Conservation (phyloP, 768 basidiomycete genomes). For the Trametes gibbosa region DNA sequence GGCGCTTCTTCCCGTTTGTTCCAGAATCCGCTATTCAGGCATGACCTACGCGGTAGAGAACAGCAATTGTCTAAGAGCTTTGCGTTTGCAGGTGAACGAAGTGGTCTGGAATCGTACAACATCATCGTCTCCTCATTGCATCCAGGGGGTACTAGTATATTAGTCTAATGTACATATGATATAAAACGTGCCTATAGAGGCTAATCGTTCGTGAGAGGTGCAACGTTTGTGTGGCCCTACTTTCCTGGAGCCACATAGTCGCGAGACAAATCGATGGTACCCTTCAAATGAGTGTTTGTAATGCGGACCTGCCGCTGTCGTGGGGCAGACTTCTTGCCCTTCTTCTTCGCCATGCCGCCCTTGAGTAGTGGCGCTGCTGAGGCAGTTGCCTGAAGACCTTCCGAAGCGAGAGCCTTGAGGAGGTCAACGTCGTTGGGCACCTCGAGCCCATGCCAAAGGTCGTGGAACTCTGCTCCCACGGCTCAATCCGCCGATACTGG, state of each 20-base stretch:
- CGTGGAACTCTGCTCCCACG: conserved; percentile 67
- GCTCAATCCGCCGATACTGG: background rate
- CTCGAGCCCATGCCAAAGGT: conserved; percentile 82
- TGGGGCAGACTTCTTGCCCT: conserved; percentile 72
- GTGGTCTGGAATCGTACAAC: background rate
- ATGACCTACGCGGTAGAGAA: too few species aligned
- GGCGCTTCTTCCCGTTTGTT: background rate
- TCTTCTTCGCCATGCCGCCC: conserved; percentile 68
- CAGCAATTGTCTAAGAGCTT: too few species aligned
- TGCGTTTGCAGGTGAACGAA: too few species aligned
- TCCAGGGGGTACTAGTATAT: background rate
- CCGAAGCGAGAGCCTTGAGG: conserved; percentile 71
- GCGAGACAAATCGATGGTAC: conserved; percentile 79
- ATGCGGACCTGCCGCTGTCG: conserved; percentile 77
- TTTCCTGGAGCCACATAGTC: conserved; percentile 51
- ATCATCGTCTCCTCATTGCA: background rate
- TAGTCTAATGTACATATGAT: conserved; percentile 14
- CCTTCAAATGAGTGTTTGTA: conserved; percentile 86
- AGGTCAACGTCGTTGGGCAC: conserved; percentile 87
- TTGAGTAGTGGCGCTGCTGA: conserved; percentile 57
- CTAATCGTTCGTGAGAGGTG: background rate
- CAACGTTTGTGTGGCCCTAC: background rate
- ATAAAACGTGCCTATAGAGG: conserved; percentile 13
- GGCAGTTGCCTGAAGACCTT: conserved; percentile 79
- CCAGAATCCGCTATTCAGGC: background rate